Evolutionary conservation across 2,329 filamentous ascomycete species (phyloP), one percentile per base, ranked within the genome.

Genomic region (Verticillium klebahnii): DNA sequence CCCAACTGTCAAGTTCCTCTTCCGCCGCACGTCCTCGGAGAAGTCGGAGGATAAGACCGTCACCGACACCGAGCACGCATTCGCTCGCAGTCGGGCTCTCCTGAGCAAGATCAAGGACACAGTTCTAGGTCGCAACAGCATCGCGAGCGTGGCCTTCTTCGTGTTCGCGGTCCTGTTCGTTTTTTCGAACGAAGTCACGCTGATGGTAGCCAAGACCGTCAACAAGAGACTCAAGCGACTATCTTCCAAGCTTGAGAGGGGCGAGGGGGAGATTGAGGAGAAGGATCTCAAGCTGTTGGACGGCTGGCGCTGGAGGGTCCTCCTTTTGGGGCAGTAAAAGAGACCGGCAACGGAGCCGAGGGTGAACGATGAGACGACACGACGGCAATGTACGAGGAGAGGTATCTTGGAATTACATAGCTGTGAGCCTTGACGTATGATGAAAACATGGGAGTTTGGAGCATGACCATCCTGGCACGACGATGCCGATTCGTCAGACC

Each of bases 11-110:
- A 81, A 82, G 52, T 72, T 73, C 52, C 75, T 86, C 66, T 85
- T 84, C 70, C 79, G 80, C 17, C 77, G 82, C 17, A 72, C 75
- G 15, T 62, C 70, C 12, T 70, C 76, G 15, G 74, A 77, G 15
- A 74, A 77, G 59, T 72, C 73, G 2, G 69, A 74, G 9, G 58
- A 58, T 31, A 45, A 63, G 8, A 71, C 77, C 1, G 69, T 78
- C 64, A 85, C 83, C 69, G 77, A 81, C 65, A 87, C 84, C 31
- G 84, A 86, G 72, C 83, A 86, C 67, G 84, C 84, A 34, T 86
- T 85, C 69, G 72, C 70, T 31, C 77, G 76, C 66, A 83, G 81
- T 70, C 80, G 79, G 70, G 74, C 76, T 2, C 76, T 86, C 5
- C 72, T 86, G 32, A 67, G 76, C 3, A 78, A 83, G 59, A 83